Evolutionary conservation across 345 rosid species (phyloP), one percentile per base, ranked within the genome.

Genomic region (Salix exigua): DNA sequence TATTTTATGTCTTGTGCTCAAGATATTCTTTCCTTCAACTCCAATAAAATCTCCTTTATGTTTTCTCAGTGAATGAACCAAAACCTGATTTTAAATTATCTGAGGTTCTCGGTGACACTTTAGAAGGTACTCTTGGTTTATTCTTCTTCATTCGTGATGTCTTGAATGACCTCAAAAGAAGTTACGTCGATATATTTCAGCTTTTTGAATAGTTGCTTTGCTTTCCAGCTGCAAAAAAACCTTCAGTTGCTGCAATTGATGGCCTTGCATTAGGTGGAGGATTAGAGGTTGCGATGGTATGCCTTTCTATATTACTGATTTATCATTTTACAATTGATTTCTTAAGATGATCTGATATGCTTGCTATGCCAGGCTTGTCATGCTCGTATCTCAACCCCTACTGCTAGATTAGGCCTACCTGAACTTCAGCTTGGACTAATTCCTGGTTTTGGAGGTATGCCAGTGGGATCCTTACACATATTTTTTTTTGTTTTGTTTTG

Each of bases 201-300:
- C 44, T 44, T 16, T 62, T 42, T 80, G 66, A 74, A 23, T 70
- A 67, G 65, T 65, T 80, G 31, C 23, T 76, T 83, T 84, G 61
- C 68, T 68, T 82, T 75, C 60, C 86, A 96, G 98, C 89, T 82
- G 92, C 93, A 10, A 88, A 80, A 84, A 96, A 96, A 84, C 99
- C 98, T 61, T 87, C 97, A 11, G 97, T 96, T 30, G 99, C 99
- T 88, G 99, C 99, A 70, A 91, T 96, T 79, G 97, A 96, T 46
- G 99, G 99, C 30, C 94, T 94, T 75, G 97, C 99, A 78, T 87
- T 96, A 76, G 99, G 99, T 78, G 99, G 99, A 82, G 99, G 99
- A 48, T 84, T 96, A 71, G 99, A 96, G 88, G 79, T 94, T 81
- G 89, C 98, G 17, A 96, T 96, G 98, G 99, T 94, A 88, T 72